These are phyloP conservation scores for Claviceps maximensis DNA, from an alignment of 2,329 filamentous ascomycete genomes.

Conservation along the genomic window DNA sequence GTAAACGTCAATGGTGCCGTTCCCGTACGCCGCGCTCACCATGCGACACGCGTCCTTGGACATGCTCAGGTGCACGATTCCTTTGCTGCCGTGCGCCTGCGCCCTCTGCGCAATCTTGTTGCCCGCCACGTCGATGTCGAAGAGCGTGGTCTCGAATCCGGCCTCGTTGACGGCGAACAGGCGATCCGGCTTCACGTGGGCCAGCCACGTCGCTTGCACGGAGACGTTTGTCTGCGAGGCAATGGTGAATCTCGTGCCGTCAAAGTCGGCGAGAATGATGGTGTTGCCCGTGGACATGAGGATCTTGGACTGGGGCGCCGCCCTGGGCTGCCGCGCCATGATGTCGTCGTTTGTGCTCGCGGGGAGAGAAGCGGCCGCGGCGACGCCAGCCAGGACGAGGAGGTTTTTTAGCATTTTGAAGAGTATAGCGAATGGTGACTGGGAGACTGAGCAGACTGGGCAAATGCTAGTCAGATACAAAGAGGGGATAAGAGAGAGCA, in stretches of 20 bases:
- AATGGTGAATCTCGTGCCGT: conserved; percentile 26
- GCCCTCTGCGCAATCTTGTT: conserved; percentile 15
- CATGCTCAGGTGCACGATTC: conserved; percentile 35
- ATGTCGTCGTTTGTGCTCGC: background rate
- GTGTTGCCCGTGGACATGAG: conserved; percentile 27
- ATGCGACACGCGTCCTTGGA: conserved; percentile 30
- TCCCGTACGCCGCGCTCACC: conserved; percentile 29
- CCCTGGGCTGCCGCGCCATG: background rate
- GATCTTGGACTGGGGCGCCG: conserved; percentile 10
- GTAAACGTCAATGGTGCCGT: conserved; percentile 32
- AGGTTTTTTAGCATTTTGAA: background rate
- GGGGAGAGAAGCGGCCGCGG: background rate
- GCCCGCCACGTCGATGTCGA: conserved; percentile 21
- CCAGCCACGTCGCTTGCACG: conserved; percentile 34
- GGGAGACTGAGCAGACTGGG: too few species aligned
- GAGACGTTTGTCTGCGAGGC: conserved; percentile 18
- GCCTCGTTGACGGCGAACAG: conserved; percentile 38
- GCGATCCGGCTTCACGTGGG: conserved; percentile 23
- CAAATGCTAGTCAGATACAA: background rate
- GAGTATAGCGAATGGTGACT: too few species aligned
- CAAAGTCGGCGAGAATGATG: conserved; percentile 28
- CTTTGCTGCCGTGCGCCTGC: conserved; percentile 22
- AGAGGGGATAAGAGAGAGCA: too few species aligned
- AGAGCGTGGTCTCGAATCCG: conserved; percentile 24
- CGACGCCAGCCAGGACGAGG: background rate